Evolutionary conservation across 805 yeast species (phyloP).

Genomic region (Yamadazyma sp.): DNA sequence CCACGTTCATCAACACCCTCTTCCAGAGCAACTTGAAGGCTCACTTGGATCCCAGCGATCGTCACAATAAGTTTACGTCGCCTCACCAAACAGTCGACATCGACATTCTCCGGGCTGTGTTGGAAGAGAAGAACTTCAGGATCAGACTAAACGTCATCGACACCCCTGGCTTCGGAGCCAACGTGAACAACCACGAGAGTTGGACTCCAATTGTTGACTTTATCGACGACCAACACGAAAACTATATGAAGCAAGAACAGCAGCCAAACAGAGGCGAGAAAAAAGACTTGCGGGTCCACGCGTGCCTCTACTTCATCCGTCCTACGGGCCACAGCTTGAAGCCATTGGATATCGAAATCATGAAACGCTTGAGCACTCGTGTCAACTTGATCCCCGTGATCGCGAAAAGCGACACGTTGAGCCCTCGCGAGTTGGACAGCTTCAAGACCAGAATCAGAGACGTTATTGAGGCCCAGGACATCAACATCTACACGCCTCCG

Average conservation of each 20-base stretch:
- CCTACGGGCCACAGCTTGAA: constrained; percentile 88
- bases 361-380: constrained; percentile 78
- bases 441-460: constrained; percentile 79
- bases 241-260: constrained; percentile 88
- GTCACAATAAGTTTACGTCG: constrained; percentile 56
- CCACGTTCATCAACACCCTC: constrained; percentile 85
- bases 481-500: constrained; percentile 81
- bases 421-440: constrained; percentile 63
- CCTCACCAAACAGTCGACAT: constrained; percentile 71
- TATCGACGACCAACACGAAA: constrained; percentile 87
- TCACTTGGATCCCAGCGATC: constrained; percentile 52
- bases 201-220: constrained; percentile 88
- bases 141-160: constrained; percentile 80
- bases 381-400: constrained; percentile 88
- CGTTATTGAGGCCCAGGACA: constrained; percentile 80
- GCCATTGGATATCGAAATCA: constrained; percentile 83
- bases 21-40: constrained; percentile 73
- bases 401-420: constrained; percentile 83
- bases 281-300: constrained; percentile 87
- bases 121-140: constrained; percentile 81
- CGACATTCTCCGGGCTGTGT: constrained; percentile 73
- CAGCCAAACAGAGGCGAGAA: constrained; percentile 71
- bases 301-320: constrained; percentile 83
- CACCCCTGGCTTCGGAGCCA: constrained; percentile 94
- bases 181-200: constrained; percentile 77